A percentile compares a stretch with the other conserved stretches of the same genome.
Conservation (phyloP, 2,329 filamentous ascomycete genomes). For the Ophiostoma quercus region DNA sequence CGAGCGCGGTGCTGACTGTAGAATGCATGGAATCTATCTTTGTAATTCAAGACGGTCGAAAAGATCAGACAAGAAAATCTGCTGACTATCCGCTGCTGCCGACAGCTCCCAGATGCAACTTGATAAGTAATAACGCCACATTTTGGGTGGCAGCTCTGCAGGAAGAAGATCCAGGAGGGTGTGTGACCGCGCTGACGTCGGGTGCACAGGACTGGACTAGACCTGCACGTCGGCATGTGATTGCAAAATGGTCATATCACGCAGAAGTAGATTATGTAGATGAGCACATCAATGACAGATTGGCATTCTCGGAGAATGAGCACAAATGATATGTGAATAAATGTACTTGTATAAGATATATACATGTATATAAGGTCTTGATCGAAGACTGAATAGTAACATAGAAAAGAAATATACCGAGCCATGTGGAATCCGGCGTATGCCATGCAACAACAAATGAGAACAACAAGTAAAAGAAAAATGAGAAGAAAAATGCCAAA, state of each 20-base stretch:
- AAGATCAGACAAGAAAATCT: not conserved
- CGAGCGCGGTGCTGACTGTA: not conserved
- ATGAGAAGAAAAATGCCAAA: not conserved
- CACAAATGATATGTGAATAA: not conserved
- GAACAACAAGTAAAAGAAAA: not conserved
- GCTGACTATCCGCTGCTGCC: not conserved
- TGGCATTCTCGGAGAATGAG: no score
- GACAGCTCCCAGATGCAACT: not conserved
- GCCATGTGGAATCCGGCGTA: not conserved
- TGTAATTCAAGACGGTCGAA: no score
- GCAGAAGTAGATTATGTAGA: not conserved
- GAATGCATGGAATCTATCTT: no score
- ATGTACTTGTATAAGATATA: not conserved
- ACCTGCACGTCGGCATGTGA: conserved; percentile 5
- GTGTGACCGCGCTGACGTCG: not conserved
- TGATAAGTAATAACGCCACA: not conserved
- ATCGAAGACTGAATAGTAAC: not conserved
- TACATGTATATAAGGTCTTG: not conserved
- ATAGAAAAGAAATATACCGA: not conserved
- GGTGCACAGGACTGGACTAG: not conserved
- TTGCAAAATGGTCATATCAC: not conserved
- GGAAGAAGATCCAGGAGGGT: not conserved
- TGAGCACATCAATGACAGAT: no score
- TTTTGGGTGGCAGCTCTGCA: not conserved
- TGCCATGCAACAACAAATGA: not conserved